Conservation (phyloP, 345 rosid species). For the Euphorbia lathyris region DNA sequence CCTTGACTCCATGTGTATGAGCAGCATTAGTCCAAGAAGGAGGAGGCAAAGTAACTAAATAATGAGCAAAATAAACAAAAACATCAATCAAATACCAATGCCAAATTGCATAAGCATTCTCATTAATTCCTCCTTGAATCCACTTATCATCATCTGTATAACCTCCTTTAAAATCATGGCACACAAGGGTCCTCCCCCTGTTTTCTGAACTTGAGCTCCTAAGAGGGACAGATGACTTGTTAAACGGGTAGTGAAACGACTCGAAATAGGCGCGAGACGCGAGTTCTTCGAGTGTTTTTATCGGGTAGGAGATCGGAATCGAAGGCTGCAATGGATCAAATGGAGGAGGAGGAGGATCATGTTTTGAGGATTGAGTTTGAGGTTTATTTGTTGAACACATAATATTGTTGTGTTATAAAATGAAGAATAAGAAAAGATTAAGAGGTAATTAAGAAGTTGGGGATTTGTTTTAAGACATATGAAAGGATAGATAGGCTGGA, state of each 20-base stretch:
- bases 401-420: too few relatives aligned
- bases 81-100: slow-evolving; percentile 92
- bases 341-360: slow-evolving; percentile 28
- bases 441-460: neutral
- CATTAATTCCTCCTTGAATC: slow-evolving; percentile 77
- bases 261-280: slow-evolving; percentile 57
- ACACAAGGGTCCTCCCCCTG: slow-evolving; percentile 65
- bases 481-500: too few relatives aligned
- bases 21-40: slow-evolving; percentile 93
- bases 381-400: slow-evolving; percentile 34
- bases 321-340: slow-evolving; percentile 53
- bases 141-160: slow-evolving; percentile 74
- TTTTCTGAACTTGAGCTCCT: slow-evolving; percentile 26
- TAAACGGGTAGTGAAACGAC: slow-evolving; percentile 80
- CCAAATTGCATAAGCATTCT: slow-evolving; percentile 62
- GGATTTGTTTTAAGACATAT: neutral
- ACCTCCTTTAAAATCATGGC: slow-evolving; percentile 83
- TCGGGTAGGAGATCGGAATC: slow-evolving; percentile 66
- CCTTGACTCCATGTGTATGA: slow-evolving; percentile 88
- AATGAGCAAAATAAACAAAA: slow-evolving; percentile 79
- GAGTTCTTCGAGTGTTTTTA: slow-evolving; percentile 60
- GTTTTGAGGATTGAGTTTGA: slow-evolving; percentile 12
- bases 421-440: slow-evolving; percentile 17
- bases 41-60: slow-evolving; percentile 78
- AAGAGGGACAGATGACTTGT: slow-evolving; percentile 56